phyloP scores from a whole-genome alignment of 306 rosid genomes.

The Dalbergia cochinchinensis region DNA sequence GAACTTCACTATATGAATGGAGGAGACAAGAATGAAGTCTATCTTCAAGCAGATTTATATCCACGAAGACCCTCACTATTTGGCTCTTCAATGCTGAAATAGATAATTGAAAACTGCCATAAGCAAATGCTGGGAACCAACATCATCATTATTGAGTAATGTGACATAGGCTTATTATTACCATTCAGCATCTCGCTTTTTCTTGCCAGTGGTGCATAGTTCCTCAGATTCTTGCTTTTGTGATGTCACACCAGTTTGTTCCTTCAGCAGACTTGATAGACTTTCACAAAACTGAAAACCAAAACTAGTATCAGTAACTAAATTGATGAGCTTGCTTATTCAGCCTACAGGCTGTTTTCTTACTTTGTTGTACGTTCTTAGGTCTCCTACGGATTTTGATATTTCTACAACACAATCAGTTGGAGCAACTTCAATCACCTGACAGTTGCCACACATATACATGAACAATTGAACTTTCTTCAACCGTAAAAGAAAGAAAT shows the following conservation, averaged over 20 bases:
- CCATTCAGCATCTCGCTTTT: constrained; percentile 51
- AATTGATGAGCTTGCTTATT: constrained; percentile 21
- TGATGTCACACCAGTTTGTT: constrained; percentile 50
- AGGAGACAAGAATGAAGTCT: constrained; percentile 23
- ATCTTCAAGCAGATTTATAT: constrained; percentile 54
- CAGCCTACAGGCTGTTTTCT: constrained; percentile 17
- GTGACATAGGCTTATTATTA: constrained; percentile 41
- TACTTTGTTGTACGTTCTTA: constrained; percentile 65
- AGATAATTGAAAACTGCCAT: constrained; percentile 38
- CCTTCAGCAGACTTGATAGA: constrained; percentile 64
- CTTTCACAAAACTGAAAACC: constrained; percentile 75
- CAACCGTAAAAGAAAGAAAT: background rate
- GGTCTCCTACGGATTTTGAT: constrained; percentile 78
- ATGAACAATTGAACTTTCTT: constrained; percentile 21
- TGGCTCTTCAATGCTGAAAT: constrained; percentile 58
- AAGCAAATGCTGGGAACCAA: constrained; percentile 38
- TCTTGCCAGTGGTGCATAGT: constrained; percentile 12
- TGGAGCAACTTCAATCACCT: constrained; percentile 90
- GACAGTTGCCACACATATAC: constrained; percentile 41
- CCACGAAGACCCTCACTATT: constrained; percentile 45
- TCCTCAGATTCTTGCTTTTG: constrained; percentile 48
- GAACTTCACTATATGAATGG: constrained; percentile 36
- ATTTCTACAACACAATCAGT: constrained; percentile 75
- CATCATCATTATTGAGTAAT: constrained; percentile 26
- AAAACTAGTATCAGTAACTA: constrained; percentile 42